Evolutionary conservation across 176 grass and related monocot species (phyloP).

Genomic region (Zoysia japonica): DNA sequence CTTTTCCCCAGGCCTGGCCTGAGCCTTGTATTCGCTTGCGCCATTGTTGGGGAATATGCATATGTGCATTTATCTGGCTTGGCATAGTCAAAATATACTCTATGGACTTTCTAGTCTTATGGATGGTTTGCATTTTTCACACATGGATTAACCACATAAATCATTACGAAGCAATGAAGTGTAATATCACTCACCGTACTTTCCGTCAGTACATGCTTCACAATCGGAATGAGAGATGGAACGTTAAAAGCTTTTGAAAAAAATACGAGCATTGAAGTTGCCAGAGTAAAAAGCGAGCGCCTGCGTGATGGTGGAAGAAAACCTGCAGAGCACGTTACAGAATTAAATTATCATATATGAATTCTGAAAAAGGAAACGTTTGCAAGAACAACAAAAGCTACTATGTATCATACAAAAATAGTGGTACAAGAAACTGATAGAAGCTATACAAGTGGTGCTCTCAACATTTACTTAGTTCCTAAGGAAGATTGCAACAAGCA

Average conservation of each 20-base stretch:
- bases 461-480: neutral
- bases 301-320: constrained; percentile 64
- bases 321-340: constrained; percentile 53
- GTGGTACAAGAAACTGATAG: neutral
- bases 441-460: neutral
- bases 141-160: constrained; percentile 24
- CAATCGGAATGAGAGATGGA: constrained; percentile 69
- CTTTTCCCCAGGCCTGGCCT: neutral
- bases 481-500: neutral
- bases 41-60: neutral
- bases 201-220: constrained; percentile 66
- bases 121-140: constrained; percentile 20
- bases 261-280: constrained; percentile 91
- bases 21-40: neutral
- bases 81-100: neutral
- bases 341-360: constrained; percentile 15
- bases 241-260: constrained; percentile 92
- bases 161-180: constrained; percentile 17
- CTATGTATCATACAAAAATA: neutral
- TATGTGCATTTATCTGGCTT: constrained; percentile 6
- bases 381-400: neutral
- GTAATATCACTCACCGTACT: constrained; percentile 59
- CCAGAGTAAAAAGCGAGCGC: constrained; percentile 87
- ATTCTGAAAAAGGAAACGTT: constrained; percentile 28
- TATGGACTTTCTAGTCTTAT: neutral